Percentiles rank a stretch among this genome's conserved stretches.
phyloP scores from a whole-genome alignment of 129 eudicot genomes.

The Flaveria robusta region DNA sequence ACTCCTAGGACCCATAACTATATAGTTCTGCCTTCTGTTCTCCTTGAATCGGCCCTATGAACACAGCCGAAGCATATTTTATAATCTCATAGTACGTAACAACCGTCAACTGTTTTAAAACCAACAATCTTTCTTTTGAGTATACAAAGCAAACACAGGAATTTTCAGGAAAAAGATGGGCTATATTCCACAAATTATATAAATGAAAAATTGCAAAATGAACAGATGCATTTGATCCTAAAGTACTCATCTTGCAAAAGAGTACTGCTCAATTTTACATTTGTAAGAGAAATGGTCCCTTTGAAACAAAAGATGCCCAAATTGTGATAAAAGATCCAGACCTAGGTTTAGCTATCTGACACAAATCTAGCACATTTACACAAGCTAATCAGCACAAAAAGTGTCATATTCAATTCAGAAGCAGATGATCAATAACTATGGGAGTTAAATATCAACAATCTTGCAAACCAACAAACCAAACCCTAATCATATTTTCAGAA shows the following conservation, averaged over 20 bases:
- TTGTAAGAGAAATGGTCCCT: not conserved
- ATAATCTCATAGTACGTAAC: not conserved
- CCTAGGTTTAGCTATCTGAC: not conserved
- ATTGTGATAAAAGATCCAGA: not conserved
- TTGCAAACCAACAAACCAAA: not conserved
- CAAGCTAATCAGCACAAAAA: not conserved
- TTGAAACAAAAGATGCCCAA: not conserved
- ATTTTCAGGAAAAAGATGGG: not conserved
- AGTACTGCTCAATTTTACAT: not conserved
- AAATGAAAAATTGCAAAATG: not conserved
- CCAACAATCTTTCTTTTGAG: not conserved
- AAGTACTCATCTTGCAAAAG: not conserved
- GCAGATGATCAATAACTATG: not conserved
- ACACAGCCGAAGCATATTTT: not conserved
- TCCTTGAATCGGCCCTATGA: not conserved
- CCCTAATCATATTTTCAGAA: not conserved
- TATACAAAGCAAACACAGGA: not conserved
- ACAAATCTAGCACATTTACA: not conserved
- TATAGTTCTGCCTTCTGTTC: too few species aligned
- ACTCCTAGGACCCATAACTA: slow-evolving; percentile 58
- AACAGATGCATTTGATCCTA: not conserved
- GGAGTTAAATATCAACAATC: not conserved
- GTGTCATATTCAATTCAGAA: not conserved
- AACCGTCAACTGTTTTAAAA: not conserved
- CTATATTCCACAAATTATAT: not conserved